These are phyloP conservation scores for Aspergillus spinulosporus DNA, from an alignment of 2,329 filamentous ascomycete species.

Conservation along the genomic window DNA sequence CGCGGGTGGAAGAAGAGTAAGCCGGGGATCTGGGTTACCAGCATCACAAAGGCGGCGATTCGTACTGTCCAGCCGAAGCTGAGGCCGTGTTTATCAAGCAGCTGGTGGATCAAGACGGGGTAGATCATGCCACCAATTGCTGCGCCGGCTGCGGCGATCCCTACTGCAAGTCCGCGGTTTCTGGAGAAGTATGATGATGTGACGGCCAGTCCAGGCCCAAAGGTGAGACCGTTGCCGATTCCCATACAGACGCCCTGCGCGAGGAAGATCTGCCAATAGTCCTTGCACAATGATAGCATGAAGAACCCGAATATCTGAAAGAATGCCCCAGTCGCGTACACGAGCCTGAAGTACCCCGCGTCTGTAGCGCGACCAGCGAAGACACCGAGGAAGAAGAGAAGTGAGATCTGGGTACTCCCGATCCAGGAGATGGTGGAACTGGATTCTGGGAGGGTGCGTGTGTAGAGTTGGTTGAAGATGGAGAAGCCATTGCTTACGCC, in stretches of 20 bases:
- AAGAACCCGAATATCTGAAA: slow-evolving; percentile 46
- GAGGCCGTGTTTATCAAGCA: slow-evolving; percentile 39
- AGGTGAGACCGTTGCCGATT: slow-evolving; percentile 45
- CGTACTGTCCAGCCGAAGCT: slow-evolving; percentile 41
- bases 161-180: slow-evolving; percentile 42
- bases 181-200: slow-evolving; percentile 46
- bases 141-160: slow-evolving; percentile 39
- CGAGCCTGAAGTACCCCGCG: slow-evolving; percentile 40
- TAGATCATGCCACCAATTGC: slow-evolving; percentile 49
- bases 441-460: slow-evolving; percentile 28
- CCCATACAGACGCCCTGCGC: slow-evolving; percentile 47
- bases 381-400: slow-evolving; percentile 45
- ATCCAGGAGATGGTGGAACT: slow-evolving; percentile 34
- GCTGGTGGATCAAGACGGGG: slow-evolving; percentile 45
- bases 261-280: slow-evolving; percentile 53
- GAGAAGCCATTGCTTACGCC: slow-evolving; percentile 37
- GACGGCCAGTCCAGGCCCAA: slow-evolving; percentile 42
- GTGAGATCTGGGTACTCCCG: slow-evolving; percentile 39
- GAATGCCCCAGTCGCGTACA: slow-evolving; percentile 28
- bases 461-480: slow-evolving; percentile 48
- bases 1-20: slow-evolving; percentile 1
- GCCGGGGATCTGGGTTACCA: slow-evolving; percentile 47
- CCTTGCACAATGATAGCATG: slow-evolving; percentile 42
- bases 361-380: slow-evolving; percentile 44
- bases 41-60: slow-evolving; percentile 17